A percentile compares a stretch with the other conserved stretches of the same genome.
These are phyloP conservation scores for Penstemon eatonii DNA, from an alignment of 257 asterid species.

Conservation along the genomic window DNA sequence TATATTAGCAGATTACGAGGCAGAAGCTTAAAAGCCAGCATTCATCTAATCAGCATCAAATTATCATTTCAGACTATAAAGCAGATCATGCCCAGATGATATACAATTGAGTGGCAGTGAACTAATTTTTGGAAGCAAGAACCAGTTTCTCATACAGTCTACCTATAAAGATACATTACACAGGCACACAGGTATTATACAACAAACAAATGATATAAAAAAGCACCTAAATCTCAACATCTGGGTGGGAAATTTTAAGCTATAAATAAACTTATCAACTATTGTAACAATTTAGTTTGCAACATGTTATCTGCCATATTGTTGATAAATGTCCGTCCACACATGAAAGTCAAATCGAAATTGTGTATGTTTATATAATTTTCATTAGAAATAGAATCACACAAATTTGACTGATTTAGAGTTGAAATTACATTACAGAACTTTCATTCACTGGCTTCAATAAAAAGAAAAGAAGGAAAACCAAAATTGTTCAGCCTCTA, in stretches of 20 bases:
- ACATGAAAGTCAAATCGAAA: not conserved
- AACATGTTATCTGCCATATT: not conserved
- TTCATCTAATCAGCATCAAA: slow-evolving; percentile 1
- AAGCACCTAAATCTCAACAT: not conserved
- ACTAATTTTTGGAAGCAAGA: not conserved
- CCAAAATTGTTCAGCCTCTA: too few relatives aligned
- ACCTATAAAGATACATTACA: not conserved
- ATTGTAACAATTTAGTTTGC: not conserved
- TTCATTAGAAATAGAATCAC: not conserved
- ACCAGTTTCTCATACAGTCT: not conserved
- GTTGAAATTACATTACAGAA: too few relatives aligned
- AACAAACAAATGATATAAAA: not conserved
- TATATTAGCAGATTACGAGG: slow-evolving; percentile 28
- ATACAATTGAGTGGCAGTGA: not conserved
- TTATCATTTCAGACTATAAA: not conserved
- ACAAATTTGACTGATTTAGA: too few relatives aligned
- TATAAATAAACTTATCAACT: not conserved
- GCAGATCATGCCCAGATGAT: not conserved
- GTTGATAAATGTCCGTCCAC: not conserved
- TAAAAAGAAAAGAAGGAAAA: too few relatives aligned
- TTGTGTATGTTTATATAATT: not conserved
- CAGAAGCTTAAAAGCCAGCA: slow-evolving; percentile 4
- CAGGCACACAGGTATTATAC: not conserved
- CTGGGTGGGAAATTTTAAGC: not conserved
- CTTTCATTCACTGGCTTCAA: too few relatives aligned